Evolutionary conservation across 2,329 filamentous ascomycete genomes (phyloP).

Genomic region (Colletotrichum tabaci): DNA sequence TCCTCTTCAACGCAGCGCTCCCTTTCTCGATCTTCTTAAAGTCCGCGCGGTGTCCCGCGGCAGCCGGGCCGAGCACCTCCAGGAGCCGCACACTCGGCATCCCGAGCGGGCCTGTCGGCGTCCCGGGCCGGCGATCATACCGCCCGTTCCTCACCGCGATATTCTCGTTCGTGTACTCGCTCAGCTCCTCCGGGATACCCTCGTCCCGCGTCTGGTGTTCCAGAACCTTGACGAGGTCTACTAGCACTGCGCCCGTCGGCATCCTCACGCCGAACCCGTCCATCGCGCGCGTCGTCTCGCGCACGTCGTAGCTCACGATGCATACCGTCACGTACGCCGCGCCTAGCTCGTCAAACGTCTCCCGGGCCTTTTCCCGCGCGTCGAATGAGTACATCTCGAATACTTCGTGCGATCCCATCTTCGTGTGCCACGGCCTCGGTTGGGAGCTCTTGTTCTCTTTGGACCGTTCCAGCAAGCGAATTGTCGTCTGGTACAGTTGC

Average conservation of each 20-base stretch:
- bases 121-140: constrained; percentile 14
- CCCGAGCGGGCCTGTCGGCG: not conserved
- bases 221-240: constrained; percentile 17
- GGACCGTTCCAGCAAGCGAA: not conserved
- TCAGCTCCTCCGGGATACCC: not conserved
- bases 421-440: not conserved
- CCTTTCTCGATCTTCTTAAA: constrained; percentile 11
- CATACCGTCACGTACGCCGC: not conserved
- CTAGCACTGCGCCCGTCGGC: not conserved
- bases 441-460: not conserved
- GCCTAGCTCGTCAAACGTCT: constrained; percentile 3
- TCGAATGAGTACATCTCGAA: not conserved
- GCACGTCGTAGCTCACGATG: constrained; percentile 17
- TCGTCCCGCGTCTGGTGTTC: constrained; percentile 12
- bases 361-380: not conserved
- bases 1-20: constrained; percentile 6
- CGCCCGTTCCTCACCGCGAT: constrained; percentile 13
- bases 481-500: not conserved
- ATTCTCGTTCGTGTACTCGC: constrained; percentile 20
- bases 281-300: constrained; percentile 10
- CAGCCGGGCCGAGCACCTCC: constrained; percentile 21
- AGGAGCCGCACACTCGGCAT: constrained; percentile 11
- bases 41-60: constrained; percentile 2
- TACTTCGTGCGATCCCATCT: not conserved
- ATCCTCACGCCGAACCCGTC: not conserved